These are phyloP conservation scores for Gnomoniopsis smithogilvyi DNA, from an alignment of 2,329 filamentous ascomycete species.

Conservation along the genomic window DNA sequence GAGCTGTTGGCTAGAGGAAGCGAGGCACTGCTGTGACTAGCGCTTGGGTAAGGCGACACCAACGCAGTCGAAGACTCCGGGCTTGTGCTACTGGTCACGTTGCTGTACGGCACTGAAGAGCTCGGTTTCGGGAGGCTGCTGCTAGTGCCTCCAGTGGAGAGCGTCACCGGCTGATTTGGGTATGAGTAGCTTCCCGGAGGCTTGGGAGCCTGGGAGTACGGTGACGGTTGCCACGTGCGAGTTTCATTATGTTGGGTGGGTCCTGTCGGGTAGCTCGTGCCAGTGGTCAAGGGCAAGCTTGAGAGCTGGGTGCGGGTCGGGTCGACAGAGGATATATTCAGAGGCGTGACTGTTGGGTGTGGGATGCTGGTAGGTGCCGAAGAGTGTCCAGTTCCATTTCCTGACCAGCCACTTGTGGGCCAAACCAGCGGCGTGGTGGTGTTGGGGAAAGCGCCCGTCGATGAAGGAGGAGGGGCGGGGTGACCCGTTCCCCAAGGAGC, in stretches of 20 bases:
- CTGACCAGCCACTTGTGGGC: slow-evolving; percentile 10
- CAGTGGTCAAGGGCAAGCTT: background rate
- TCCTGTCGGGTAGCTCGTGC: background rate
- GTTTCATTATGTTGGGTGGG: background rate
- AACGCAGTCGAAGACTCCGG: background rate
- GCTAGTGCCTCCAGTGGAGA: background rate
- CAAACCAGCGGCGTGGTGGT: slow-evolving; percentile 10
- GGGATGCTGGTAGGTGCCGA: background rate
- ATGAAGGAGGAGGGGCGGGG: background rate
- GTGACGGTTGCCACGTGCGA: background rate
- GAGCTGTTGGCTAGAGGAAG: background rate
- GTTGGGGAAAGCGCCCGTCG: background rate
- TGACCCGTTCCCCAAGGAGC: background rate
- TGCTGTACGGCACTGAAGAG: background rate
- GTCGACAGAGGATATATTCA: background rate
- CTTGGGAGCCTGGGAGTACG: background rate
- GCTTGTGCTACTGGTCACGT: background rate
- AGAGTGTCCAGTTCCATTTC: slow-evolving; percentile 1
- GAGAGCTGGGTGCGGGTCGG: background rate
- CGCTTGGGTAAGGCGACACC: background rate
- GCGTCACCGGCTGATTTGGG: background rate
- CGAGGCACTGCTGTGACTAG: background rate
- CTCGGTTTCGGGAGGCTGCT: background rate
- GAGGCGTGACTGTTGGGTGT: background rate
- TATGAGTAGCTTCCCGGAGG: no score